Evolutionary conservation across 441 rosid species (phyloP).

Genomic region (Corymbia citriodora): DNA sequence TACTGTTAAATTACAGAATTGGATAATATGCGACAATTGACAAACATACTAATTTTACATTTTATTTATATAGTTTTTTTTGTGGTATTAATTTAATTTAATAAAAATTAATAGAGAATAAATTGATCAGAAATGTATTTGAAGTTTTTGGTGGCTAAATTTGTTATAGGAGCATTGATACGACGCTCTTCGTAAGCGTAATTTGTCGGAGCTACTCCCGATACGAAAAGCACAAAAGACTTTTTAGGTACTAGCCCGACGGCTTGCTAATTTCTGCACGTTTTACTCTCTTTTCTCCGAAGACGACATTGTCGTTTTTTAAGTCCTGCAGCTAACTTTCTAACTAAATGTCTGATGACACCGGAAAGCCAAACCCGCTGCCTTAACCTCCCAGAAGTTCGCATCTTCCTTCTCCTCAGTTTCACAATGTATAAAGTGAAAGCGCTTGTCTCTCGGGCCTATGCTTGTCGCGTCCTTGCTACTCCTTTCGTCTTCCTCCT

Average conservation of each 20-base stretch:
- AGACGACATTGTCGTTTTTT: accelerated
- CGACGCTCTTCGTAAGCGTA: neutral
- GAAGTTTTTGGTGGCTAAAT: no score
- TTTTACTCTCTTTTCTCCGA: accelerated
- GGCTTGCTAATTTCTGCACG: neutral
- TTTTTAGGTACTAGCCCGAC: neutral
- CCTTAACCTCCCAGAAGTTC: neutral
- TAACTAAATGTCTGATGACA: neutral
- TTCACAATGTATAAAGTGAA: neutral
- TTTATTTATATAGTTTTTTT: no score
- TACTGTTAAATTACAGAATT: no score
- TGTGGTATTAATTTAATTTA: no score
- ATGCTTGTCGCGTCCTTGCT: neutral
- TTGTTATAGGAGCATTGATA: no score
- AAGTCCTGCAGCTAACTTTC: neutral
- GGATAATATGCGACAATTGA: no score
- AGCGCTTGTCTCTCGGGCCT: neutral
- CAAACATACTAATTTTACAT: no score
- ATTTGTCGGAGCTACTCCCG: neutral
- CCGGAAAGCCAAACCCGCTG: neutral
- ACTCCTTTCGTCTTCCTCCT: neutral
- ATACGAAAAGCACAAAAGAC: no score
- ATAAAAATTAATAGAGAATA: no score
- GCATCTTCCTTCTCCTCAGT: neutral
- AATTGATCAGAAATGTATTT: no score